Percentiles rank a stretch among this genome's conserved stretches.
Conservation (phyloP, 495 filamentous ascomycete genomes). For the Venustampulla echinocandica region DNA sequence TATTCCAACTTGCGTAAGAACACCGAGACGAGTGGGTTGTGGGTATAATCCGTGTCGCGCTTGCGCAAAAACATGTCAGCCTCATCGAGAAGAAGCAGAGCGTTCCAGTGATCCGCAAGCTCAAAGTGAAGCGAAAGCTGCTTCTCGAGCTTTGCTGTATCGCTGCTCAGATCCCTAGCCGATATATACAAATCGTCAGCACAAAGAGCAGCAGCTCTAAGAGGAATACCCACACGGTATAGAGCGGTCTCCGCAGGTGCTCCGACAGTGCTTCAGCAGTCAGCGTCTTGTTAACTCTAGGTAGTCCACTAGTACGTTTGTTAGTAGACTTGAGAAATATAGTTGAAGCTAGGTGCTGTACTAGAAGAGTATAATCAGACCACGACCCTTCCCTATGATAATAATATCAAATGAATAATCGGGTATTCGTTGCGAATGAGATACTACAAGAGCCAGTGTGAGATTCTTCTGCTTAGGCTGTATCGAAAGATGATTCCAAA, state of each 20-base stretch:
- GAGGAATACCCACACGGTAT: constrained; percentile 19
- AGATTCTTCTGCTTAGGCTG: constrained; percentile 23
- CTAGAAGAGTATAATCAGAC: constrained; percentile 19
- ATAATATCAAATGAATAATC: constrained; percentile 24
- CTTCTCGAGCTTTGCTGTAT: constrained; percentile 10
- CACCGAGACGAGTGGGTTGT: constrained; percentile 43
- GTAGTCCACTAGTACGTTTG: constrained; percentile 22
- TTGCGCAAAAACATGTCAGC: constrained; percentile 41
- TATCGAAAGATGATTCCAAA: constrained; percentile 14
- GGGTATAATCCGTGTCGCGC: constrained; percentile 20
- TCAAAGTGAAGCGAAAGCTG: constrained; percentile 15
- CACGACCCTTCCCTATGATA: constrained; percentile 23
- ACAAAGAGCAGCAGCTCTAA: constrained; percentile 19
- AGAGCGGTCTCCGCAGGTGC: constrained; percentile 24
- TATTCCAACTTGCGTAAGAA: constrained; percentile 48
- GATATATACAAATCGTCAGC: constrained; percentile 17
- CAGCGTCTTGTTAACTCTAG: constrained; percentile 29
- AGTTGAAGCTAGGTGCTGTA: constrained; percentile 19
- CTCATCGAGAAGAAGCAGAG: constrained; percentile 34
- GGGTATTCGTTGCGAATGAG: constrained; percentile 20
- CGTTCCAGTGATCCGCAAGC: constrained; percentile 27
- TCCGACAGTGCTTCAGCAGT: constrained; percentile 29
- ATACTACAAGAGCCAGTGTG: constrained; percentile 23
- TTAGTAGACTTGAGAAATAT: constrained; percentile 12
- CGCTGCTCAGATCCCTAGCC: constrained; percentile 9